These are phyloP conservation scores for Tritrichomonas foetus DNA, from an alignment of 208 protist species.

Conservation along the genomic window DNA sequence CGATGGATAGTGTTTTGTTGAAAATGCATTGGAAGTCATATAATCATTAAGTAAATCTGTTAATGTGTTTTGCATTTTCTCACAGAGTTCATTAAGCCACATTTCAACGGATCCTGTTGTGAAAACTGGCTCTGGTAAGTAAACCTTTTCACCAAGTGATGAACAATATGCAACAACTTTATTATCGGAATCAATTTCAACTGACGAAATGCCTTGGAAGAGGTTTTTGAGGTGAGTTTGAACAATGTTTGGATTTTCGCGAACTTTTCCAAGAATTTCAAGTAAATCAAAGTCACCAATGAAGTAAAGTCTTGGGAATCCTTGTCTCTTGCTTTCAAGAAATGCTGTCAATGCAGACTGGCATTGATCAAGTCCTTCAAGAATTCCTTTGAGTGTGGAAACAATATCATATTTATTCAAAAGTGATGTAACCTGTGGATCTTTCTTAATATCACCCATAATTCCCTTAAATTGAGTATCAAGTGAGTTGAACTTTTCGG, in stretches of 20 bases:
- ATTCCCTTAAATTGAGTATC: conserved; percentile 82
- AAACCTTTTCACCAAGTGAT: conserved; percentile 74
- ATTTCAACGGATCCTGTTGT: conserved; percentile 84
- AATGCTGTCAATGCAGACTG: conserved; percentile 90
- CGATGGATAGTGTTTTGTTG: not conserved
- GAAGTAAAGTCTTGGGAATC: conserved; percentile 91
- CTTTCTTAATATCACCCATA: conserved; percentile 70
- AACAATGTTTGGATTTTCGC: conserved; percentile 79
- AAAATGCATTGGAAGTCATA: not conserved
- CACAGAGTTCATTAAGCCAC: conserved; percentile 79
- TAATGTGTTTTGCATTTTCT: not conserved
- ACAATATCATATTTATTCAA: conserved; percentile 56
- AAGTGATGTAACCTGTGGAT: conserved; percentile 73
- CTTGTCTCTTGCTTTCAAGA: conserved; percentile 86
- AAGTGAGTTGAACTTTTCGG: conserved; percentile 79
- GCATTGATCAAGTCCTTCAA: conserved; percentile 87
- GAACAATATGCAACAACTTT: not conserved
- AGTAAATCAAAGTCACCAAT: conserved; percentile 96
- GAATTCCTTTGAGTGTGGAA: conserved; percentile 71
- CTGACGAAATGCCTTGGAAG: conserved; percentile 85
- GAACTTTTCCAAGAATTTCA: conserved; percentile 74
- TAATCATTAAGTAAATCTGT: not conserved
- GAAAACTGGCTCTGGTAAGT: conserved; percentile 71
- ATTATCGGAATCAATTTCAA: conserved; percentile 66
- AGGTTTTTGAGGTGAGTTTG: conserved; percentile 95